A percentile compares a stretch with the other conserved stretches of the same genome.
phyloP scores from a whole-genome alignment of 352 stramenopile species.

The Elongisporangium prolatum region DNA sequence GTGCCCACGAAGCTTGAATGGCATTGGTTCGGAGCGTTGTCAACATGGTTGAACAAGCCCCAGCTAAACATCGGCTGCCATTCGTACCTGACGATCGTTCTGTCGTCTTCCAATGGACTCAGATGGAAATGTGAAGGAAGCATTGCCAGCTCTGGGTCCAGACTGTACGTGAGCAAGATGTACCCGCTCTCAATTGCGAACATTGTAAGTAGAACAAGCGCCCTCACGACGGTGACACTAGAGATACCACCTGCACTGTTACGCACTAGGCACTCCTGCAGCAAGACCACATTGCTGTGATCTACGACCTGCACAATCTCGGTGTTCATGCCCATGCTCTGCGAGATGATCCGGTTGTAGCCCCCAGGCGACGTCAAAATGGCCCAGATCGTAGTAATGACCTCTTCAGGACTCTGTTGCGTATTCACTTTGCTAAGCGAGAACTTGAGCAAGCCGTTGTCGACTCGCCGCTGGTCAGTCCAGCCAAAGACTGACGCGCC shows the following conservation, averaged over 20 bases:
- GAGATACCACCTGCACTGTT: constrained; percentile 16
- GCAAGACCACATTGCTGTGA: constrained; percentile 30
- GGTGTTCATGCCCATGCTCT: constrained; percentile 27
- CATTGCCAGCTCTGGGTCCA: not conserved
- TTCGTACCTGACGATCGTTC: constrained; percentile 12
- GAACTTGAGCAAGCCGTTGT: constrained; percentile 32
- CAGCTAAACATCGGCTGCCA: constrained; percentile 18
- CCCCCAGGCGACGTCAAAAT: constrained; percentile 16
- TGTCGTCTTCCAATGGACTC: not conserved
- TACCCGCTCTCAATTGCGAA: not conserved
- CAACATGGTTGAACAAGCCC: constrained; percentile 16
- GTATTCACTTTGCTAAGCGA: constrained; percentile 22
- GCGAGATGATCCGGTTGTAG: constrained; percentile 22
- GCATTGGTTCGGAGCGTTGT: constrained; percentile 6
- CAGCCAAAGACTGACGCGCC: constrained; percentile 23
- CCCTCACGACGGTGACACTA: constrained; percentile 14
- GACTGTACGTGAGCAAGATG: not conserved
- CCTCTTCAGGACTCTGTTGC: constrained; percentile 6
- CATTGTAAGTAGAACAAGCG: not conserved
- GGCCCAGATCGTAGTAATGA: constrained; percentile 17
- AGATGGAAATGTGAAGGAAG: not conserved
- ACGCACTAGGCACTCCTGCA: constrained; percentile 25
- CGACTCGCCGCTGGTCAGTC: constrained; percentile 19
- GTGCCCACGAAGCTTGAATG: constrained; percentile 14
- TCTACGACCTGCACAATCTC: constrained; percentile 26